phyloP scores from a whole-genome alignment of 1,284 basidiomycete genomes.

The Ceratorhiza oryzae-sativae region DNA sequence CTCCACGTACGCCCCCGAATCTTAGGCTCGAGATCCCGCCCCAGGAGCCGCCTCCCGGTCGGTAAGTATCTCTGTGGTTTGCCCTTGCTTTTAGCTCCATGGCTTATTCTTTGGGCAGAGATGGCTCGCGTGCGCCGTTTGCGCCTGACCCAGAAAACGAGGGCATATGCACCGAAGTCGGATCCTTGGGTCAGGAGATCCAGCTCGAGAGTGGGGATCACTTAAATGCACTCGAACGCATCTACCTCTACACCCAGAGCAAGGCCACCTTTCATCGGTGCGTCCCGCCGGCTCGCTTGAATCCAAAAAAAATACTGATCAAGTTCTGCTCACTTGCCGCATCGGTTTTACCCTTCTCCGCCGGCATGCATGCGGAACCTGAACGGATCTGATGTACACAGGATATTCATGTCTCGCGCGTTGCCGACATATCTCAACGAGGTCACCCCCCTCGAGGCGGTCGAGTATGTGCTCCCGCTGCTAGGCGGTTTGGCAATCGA shows the following conservation, averaged over 20 bases:
- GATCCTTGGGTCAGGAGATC: conserved; percentile 30
- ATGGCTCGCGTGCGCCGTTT: conserved; percentile 22
- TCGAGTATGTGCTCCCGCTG: conserved; percentile 93
- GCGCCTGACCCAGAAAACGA: conserved; percentile 34
- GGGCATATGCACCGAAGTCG: conserved; percentile 37
- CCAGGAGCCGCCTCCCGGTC: conserved; percentile 11
- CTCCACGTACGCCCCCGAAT: conserved; percentile 24
- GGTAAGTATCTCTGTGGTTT: not conserved
- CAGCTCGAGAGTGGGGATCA: conserved; percentile 57
- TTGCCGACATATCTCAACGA: conserved; percentile 76
- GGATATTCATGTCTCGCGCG: conserved; percentile 82
- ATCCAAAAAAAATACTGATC: not conserved
- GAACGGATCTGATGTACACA: conserved; percentile 44
- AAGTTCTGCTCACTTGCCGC: not conserved
- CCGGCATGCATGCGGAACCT: not conserved
- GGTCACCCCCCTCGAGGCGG: conserved; percentile 85
- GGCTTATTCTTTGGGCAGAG: not conserved
- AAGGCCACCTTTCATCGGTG: conserved; percentile 79
- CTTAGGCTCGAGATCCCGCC: conserved; percentile 27
- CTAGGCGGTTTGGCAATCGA: conserved; percentile 88
- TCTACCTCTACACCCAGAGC: conserved; percentile 91
- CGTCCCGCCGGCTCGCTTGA: conserved; percentile 32
- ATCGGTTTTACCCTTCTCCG: not conserved
- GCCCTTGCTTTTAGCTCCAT: not conserved
- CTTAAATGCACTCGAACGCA: conserved; percentile 86